Evolutionary conservation across 768 basidiomycete species (phyloP).

Genomic region (Boletus sp.): DNA sequence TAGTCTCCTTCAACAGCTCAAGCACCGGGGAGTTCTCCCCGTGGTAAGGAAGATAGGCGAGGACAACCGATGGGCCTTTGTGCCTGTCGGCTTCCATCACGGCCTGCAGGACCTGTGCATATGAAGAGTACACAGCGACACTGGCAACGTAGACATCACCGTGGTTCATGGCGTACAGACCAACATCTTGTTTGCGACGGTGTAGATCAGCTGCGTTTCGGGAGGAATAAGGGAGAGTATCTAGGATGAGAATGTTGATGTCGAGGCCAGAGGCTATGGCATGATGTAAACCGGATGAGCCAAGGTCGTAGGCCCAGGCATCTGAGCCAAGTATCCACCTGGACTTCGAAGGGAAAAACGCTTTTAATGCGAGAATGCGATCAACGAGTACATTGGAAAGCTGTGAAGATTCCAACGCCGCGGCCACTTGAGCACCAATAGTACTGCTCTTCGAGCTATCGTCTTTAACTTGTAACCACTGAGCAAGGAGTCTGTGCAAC

Average conservation of each 20-base stretch:
- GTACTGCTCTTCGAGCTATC: slow-evolving; percentile 58
- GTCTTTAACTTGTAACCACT: slow-evolving; percentile 79
- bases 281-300: slow-evolving; percentile 93
- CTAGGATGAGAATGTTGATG: slow-evolving; percentile 93
- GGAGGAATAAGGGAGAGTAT: slow-evolving; percentile 84
- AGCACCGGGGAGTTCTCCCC: slow-evolving; percentile 75
- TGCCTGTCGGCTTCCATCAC: slow-evolving; percentile 88
- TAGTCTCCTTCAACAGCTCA: slow-evolving; percentile 94
- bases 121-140: slow-evolving; percentile 93
- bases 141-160: slow-evolving; percentile 96
- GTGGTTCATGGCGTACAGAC: slow-evolving; percentile 97
- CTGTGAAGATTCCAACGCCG: slow-evolving; percentile 43
- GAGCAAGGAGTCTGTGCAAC: slow-evolving; percentile 68
- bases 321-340: slow-evolving; percentile 99
- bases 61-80: slow-evolving; percentile 85
- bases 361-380: slow-evolving; percentile 54
- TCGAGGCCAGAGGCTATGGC: slow-evolving; percentile 87
- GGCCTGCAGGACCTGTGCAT: slow-evolving; percentile 89
- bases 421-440: slow-evolving; percentile 56
- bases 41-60: slow-evolving; percentile 91
- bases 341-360: slow-evolving; percentile 64
- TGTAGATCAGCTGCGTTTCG: slow-evolving; percentile 66
- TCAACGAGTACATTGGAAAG: slow-evolving; percentile 44
- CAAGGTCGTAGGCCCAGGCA: slow-evolving; percentile 96
- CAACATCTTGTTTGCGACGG: slow-evolving; percentile 92